Evolutionary conservation across 116 monocot species (phyloP).

Genomic region (Dioscorea cayenensis): DNA sequence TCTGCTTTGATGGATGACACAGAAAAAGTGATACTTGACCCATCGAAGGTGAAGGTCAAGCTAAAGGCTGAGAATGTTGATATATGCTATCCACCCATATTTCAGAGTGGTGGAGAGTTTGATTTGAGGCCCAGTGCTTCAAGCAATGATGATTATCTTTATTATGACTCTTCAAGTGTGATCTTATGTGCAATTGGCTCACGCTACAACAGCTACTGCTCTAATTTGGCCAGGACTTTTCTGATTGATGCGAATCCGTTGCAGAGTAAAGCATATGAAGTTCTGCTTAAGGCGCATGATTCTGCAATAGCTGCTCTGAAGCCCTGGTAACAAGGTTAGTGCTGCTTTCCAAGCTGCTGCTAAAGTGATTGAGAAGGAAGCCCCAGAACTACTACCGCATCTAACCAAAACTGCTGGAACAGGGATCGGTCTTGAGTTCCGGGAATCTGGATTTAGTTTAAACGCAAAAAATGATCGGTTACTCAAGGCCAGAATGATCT

Average conservation of each 20-base stretch:
- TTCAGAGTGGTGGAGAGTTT: conserved; percentile 89
- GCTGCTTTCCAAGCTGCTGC: conserved; percentile 68
- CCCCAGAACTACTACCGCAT: conserved; percentile 48
- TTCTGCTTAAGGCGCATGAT: conserved; percentile 80
- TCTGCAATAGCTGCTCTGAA: conserved; percentile 57
- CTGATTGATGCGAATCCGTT: conserved; percentile 58
- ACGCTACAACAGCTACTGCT: conserved; percentile 79
- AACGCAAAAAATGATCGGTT: conserved; percentile 56
- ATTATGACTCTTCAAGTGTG: conserved; percentile 82
- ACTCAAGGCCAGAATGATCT: conserved; percentile 75
- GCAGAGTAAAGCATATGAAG: conserved; percentile 74
- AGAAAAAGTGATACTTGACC: conserved; percentile 75
- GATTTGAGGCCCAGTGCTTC: conserved; percentile 84
- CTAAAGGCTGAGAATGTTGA: conserved; percentile 90
- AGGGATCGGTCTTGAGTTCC: conserved; percentile 90
- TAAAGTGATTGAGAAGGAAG: conserved; percentile 59
- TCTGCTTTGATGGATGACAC: conserved; percentile 84
- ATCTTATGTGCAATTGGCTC: conserved; percentile 85
- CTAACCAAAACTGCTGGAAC: conserved; percentile 89
- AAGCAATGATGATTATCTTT: conserved; percentile 82
- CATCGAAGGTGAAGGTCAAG: conserved; percentile 63
- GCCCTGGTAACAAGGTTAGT: conserved; percentile 62
- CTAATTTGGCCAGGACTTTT: conserved; percentile 80
- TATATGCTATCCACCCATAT: conserved; percentile 90
- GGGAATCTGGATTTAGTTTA: conserved; percentile 64